Conservation (phyloP, 805 yeast species). For the Yarrowia sp. region DNA sequence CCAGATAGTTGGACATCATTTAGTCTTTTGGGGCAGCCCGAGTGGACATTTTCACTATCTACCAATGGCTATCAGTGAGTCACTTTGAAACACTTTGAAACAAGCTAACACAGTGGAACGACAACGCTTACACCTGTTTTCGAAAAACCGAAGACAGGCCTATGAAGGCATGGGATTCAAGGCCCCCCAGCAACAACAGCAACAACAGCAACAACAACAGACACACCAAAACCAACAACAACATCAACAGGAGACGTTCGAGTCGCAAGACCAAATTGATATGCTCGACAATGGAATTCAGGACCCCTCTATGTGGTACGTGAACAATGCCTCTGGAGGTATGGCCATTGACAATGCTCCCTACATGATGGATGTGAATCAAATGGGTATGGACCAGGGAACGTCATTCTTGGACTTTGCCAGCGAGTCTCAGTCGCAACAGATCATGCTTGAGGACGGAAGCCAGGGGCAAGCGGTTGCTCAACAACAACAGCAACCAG, state of each 20-base stretch:
- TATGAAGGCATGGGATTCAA: constrained; percentile 24
- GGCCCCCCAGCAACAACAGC: constrained; percentile 26
- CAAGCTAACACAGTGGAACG: constrained; percentile 16
- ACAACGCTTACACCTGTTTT: constrained; percentile 24
- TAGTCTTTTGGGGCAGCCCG: no score
- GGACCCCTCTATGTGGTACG: constrained; percentile 13
- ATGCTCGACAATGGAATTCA: constrained; percentile 1
- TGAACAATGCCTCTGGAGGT: background rate
- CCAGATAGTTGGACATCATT: no score
- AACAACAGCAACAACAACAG: constrained; percentile 26
- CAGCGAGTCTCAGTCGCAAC: constrained; percentile 19
- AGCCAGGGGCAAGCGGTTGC: background rate
- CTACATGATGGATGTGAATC: constrained; percentile 18
- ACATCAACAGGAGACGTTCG: background rate
- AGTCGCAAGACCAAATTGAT: constrained; percentile 13
- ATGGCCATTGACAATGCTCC: background rate
- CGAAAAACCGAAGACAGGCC: constrained; percentile 22
- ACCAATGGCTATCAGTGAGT: background rate
- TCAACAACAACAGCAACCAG: no score
- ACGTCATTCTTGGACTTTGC: constrained; percentile 11
- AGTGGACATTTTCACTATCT: background rate
- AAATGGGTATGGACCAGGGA: constrained; percentile 1
- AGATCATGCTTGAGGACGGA: constrained; percentile 18
- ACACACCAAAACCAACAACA: background rate
- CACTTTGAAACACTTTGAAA: no score